phyloP scores from a whole-genome alignment of 805 yeast species.

The Spencermartinsiella europaea region DNA sequence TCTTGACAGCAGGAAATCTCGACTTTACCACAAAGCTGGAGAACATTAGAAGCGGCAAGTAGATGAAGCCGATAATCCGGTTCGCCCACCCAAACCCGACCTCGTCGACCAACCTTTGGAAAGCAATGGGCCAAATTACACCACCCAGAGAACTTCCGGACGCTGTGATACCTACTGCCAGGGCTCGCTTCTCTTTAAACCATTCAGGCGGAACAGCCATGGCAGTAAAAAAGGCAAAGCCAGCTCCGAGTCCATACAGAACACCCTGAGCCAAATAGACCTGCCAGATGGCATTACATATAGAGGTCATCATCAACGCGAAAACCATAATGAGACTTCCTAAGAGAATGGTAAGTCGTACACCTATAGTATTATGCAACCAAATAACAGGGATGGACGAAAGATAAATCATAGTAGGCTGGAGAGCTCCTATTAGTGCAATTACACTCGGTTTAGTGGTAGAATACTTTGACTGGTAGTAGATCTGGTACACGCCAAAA shows the following conservation, averaged over 20 bases:
- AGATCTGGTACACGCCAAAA: slow-evolving; percentile 53
- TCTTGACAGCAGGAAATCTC: slow-evolving; percentile 8
- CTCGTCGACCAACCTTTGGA: slow-evolving; percentile 36
- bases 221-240: slow-evolving; percentile 41
- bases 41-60: slow-evolving; percentile 13
- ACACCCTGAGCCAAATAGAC: slow-evolving; percentile 49
- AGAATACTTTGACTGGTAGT: slow-evolving; percentile 41
- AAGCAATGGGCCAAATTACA: slow-evolving; percentile 41
- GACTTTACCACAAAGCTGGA: slow-evolving; percentile 5
- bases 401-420: slow-evolving; percentile 41
- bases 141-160: slow-evolving; percentile 52
- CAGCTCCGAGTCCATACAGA: slow-evolving; percentile 45
- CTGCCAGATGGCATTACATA: slow-evolving; percentile 46
- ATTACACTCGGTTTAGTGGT: slow-evolving; percentile 43
- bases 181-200: slow-evolving; percentile 42
- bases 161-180: slow-evolving; percentile 45
- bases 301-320: slow-evolving; percentile 44
- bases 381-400: slow-evolving; percentile 35
- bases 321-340: slow-evolving; percentile 44
- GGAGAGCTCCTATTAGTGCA: slow-evolving; percentile 51
- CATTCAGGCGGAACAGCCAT: slow-evolving; percentile 44
- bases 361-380: slow-evolving; percentile 41
- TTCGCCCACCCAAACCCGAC: slow-evolving; percentile 54
- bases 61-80: slow-evolving; percentile 43
- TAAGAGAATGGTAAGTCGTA: slow-evolving; percentile 31